Conservation (phyloP, 2,329 filamentous ascomycete genomes). For the Teratosphaeria epicoccoides region DNA sequence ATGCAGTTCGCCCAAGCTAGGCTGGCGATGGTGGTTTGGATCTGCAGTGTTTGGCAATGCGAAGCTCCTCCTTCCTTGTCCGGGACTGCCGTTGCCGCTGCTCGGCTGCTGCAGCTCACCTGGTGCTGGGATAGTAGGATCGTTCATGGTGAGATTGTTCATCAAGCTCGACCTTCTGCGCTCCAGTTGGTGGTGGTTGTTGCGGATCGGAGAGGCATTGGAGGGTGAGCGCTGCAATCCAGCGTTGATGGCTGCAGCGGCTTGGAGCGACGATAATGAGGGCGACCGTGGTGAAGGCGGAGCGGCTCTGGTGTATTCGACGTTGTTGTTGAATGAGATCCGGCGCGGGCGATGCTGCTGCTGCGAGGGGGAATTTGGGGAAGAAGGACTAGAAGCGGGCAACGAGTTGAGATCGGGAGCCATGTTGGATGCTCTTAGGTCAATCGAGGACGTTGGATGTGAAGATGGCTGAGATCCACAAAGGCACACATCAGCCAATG, state of each 20-base stretch:
- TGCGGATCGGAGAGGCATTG: slow-evolving; percentile 29
- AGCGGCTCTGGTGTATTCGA: slow-evolving; percentile 30
- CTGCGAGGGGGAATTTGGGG: slow-evolving; percentile 25
- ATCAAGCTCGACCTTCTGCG: slow-evolving; percentile 58
- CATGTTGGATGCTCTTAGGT: slow-evolving; percentile 27
- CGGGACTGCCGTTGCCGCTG: slow-evolving; percentile 20
- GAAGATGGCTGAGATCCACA: neutral
- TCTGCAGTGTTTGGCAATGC: slow-evolving; percentile 39
- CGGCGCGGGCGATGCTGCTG: slow-evolving; percentile 19
- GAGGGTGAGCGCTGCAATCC: slow-evolving; percentile 41
- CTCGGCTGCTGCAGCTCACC: slow-evolving; percentile 52
- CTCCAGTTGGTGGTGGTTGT: slow-evolving; percentile 31
- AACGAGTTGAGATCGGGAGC: slow-evolving; percentile 51
- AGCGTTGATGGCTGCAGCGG: slow-evolving; percentile 67
- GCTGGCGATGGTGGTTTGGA: slow-evolving; percentile 54
- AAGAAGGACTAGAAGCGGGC: slow-evolving; percentile 37
- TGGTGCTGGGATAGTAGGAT: slow-evolving; percentile 55
- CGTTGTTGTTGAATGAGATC: slow-evolving; percentile 24
- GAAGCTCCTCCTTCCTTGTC: slow-evolving; percentile 21
- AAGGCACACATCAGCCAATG: neutral
- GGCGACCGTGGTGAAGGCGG: slow-evolving; percentile 53
- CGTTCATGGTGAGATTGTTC: slow-evolving; percentile 64
- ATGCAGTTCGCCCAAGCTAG: slow-evolving; percentile 65
- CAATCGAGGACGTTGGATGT: neutral
- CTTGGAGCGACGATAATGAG: slow-evolving; percentile 59